A percentile compares a stretch with the other conserved stretches of the same genome.
Conservation (phyloP, 2,329 filamentous ascomycete genomes). For the Cercospora beticola region DNA sequence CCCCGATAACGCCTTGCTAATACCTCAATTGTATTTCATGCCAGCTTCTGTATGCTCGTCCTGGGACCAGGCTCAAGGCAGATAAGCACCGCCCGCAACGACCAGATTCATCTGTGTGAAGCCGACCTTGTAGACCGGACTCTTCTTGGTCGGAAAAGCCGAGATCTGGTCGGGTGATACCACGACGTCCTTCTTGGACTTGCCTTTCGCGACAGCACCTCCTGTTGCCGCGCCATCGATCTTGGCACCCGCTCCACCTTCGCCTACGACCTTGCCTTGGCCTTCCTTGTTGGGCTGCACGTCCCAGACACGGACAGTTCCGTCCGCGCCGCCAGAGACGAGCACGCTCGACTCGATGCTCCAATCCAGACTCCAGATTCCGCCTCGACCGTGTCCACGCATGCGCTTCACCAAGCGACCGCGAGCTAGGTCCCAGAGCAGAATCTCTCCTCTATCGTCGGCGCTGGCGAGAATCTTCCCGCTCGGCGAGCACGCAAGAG, state of each 20-base stretch:
- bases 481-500: conserved; percentile 80
- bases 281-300: conserved; percentile 58
- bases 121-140: conserved; percentile 85
- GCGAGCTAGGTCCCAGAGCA: conserved; percentile 90
- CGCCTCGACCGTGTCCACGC: conserved; percentile 88
- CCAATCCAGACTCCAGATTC: conserved; percentile 91
- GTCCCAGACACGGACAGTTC: conserved; percentile 93
- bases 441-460: conserved; percentile 83
- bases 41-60: neutral
- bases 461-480: conserved; percentile 90
- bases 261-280: conserved; percentile 51
- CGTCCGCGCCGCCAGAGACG: conserved; percentile 85
- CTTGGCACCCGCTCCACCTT: conserved; percentile 51
- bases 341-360: conserved; percentile 89
- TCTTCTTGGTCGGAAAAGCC: conserved; percentile 94
- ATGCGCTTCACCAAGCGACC: conserved; percentile 87
- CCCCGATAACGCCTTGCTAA: conserved; percentile 24
- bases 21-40: conserved; percentile 1
- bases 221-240: conserved; percentile 45
- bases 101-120: conserved; percentile 96
- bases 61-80: conserved; percentile 44
- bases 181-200: conserved; percentile 85
- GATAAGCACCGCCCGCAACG: conserved; percentile 73
- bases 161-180: conserved; percentile 92
- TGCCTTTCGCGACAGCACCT: conserved; percentile 49